Evolutionary conservation across 2,329 filamentous ascomycete species (phyloP).

Genomic region (Arthroderma uncinatum): DNA sequence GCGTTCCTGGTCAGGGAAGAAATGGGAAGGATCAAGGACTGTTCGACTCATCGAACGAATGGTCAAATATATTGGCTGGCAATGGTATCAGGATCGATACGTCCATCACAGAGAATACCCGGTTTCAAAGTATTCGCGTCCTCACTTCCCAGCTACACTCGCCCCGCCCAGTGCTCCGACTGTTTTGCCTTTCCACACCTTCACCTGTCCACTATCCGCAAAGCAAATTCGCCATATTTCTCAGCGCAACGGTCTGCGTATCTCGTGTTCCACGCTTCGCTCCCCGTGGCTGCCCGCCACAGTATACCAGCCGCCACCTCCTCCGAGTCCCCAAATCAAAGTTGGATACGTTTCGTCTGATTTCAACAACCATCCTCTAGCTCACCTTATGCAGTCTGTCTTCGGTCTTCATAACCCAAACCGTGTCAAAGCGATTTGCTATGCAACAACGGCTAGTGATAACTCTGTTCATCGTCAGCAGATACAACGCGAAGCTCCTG

Average conservation of each 20-base stretch:
- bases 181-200: slow-evolving; percentile 93
- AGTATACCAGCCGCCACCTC: slow-evolving; percentile 74
- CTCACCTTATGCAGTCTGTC: slow-evolving; percentile 96
- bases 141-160: slow-evolving; percentile 60
- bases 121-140: slow-evolving; percentile 54
- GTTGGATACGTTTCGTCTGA: slow-evolving; percentile 96
- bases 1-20: slow-evolving; percentile 56
- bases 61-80: slow-evolving; percentile 64
- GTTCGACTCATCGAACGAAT: slow-evolving; percentile 76
- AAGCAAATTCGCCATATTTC: slow-evolving; percentile 90
- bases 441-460: slow-evolving; percentile 87
- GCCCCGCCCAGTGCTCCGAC: slow-evolving; percentile 81
- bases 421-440: slow-evolving; percentile 78
- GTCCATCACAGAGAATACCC: slow-evolving; percentile 48
- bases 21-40: slow-evolving; percentile 80
- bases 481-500: slow-evolving; percentile 83
- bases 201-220: slow-evolving; percentile 84
- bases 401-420: slow-evolving; percentile 75
- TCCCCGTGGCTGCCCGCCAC: slow-evolving; percentile 73
- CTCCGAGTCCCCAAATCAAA: slow-evolving; percentile 72
- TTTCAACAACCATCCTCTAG: slow-evolving; percentile 96
- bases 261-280: slow-evolving; percentile 78
- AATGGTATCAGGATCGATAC: slow-evolving; percentile 80
- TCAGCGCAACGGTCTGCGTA: slow-evolving; percentile 83
- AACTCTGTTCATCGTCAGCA: slow-evolving; percentile 79